Evolutionary conservation across 148 eudicot genomes (phyloP).

Genomic region (Mesembryanthemum crystallinum): DNA sequence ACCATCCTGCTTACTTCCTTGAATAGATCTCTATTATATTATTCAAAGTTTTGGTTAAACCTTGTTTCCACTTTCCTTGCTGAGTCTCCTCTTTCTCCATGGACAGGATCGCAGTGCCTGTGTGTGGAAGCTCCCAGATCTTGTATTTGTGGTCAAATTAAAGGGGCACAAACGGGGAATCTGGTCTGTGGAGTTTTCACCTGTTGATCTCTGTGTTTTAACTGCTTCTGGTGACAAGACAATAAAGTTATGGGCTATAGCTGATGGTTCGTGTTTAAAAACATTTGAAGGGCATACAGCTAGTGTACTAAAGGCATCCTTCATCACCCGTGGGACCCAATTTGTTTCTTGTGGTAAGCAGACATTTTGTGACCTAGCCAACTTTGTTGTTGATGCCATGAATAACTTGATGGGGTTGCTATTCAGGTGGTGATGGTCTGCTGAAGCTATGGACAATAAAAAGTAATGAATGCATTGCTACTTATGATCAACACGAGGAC

Average conservation of each 20-base stretch:
- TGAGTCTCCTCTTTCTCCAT: slow-evolving; percentile 10
- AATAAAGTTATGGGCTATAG: slow-evolving; percentile 83
- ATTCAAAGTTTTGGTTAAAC: not conserved
- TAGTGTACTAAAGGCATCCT: slow-evolving; percentile 83
- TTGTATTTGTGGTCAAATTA: slow-evolving; percentile 57
- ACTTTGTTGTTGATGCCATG: not conserved
- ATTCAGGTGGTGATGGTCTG: slow-evolving; percentile 91
- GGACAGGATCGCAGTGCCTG: slow-evolving; percentile 90
- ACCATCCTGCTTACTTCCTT: not conserved
- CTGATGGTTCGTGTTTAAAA: slow-evolving; percentile 88
- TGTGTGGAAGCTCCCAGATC: slow-evolving; percentile 89
- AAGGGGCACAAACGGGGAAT: slow-evolving; percentile 94
- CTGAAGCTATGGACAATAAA: slow-evolving; percentile 89
- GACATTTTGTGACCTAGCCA: slow-evolving; percentile 16
- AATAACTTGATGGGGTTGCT: slow-evolving; percentile 11
- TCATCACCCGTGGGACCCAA: slow-evolving; percentile 75
- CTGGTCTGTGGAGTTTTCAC: slow-evolving; percentile 97
- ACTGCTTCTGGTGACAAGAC: slow-evolving; percentile 98
- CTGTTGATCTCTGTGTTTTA: slow-evolving; percentile 85
- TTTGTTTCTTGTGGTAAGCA: slow-evolving; percentile 84
- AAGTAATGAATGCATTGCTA: slow-evolving; percentile 80
- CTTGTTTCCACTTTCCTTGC: not conserved
- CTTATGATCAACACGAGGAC: slow-evolving; percentile 92
- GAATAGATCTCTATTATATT: not conserved
- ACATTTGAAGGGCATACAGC: slow-evolving; percentile 98